Percentiles rank a stretch among this genome's conserved stretches.
phyloP scores from a whole-genome alignment of 148 eudicot species.

The Rheum nobile region DNA sequence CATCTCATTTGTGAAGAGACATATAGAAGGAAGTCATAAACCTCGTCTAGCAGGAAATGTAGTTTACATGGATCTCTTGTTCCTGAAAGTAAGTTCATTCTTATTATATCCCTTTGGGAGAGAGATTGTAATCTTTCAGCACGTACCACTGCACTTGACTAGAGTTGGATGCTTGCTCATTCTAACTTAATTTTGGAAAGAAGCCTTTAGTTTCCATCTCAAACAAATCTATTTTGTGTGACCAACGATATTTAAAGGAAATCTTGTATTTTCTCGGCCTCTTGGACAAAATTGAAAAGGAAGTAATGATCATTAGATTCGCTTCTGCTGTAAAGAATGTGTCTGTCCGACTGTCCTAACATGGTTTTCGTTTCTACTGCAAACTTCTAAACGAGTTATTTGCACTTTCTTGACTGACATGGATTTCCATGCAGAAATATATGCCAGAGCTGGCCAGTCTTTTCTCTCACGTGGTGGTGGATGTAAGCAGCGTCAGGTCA shows the following conservation, averaged over 20 bases:
- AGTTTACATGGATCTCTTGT: slow-evolving; percentile 52
- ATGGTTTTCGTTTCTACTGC: no score
- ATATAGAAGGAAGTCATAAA: slow-evolving; percentile 34
- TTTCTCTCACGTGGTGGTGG: slow-evolving; percentile 75
- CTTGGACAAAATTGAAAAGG: background rate
- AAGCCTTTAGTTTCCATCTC: background rate
- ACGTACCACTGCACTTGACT: background rate
- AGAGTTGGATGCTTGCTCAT: background rate
- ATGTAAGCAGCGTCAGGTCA: slow-evolving; percentile 87
- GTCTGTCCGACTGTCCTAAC: no score
- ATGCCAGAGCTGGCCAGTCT: slow-evolving; percentile 88
- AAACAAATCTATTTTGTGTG: background rate
- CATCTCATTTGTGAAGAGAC: slow-evolving; percentile 57
- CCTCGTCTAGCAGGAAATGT: slow-evolving; percentile 83
- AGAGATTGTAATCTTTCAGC: background rate
- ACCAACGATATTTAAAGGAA: background rate
- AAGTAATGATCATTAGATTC: background rate
- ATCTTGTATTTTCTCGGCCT: background rate
- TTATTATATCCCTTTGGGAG: background rate
- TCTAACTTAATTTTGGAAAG: background rate
- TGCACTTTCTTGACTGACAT: slow-evolving; percentile 3
- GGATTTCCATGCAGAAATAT: slow-evolving; percentile 52
- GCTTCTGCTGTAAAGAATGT: no score
- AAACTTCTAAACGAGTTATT: no score
- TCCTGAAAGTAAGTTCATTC: slow-evolving; percentile 46